phyloP scores from a whole-genome alignment of 805 yeast species.

The Debaryomyces prosopidis region DNA sequence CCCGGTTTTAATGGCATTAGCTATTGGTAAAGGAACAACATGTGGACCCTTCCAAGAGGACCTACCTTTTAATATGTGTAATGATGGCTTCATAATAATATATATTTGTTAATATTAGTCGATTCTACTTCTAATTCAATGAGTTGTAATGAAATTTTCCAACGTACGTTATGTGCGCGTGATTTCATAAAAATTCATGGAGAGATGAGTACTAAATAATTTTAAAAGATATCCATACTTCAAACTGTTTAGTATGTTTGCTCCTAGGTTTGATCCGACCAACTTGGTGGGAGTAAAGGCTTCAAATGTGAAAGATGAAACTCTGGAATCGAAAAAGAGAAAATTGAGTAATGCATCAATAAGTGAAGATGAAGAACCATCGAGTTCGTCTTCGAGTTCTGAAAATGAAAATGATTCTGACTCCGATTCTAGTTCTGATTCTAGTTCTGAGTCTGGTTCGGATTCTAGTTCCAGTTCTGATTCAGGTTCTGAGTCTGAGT shows the following conservation, averaged over 20 bases:
- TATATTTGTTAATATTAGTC: background rate
- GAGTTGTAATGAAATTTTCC: conserved; percentile 2
- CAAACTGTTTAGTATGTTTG: conserved; percentile 49
- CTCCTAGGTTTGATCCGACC: conserved; percentile 61
- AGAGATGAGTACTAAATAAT: background rate
- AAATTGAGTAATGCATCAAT: conserved; percentile 15
- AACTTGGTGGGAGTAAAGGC: conserved; percentile 10
- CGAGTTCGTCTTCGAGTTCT: conserved; percentile 1
- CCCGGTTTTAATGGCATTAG: conserved; percentile 75
- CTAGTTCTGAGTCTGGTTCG: conserved; percentile 14
- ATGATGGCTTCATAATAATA: conserved; percentile 33
- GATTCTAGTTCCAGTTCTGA: conserved; percentile 14
- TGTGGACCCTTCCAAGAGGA: conserved; percentile 73
- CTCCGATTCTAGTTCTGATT: background rate
- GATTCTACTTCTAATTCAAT: too few species aligned
- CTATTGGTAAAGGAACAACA: conserved; percentile 92
- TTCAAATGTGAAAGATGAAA: background rate
- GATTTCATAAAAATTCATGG: conserved; percentile 2
- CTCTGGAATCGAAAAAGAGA: conserved; percentile 15
- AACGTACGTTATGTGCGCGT: background rate
- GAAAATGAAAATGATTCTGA: background rate
- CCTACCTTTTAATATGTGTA: conserved; percentile 29
- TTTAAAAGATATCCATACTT: background rate
- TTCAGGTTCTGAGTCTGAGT: conserved; percentile 7
- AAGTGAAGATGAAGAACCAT: conserved; percentile 8